Base-by-base conservation (phyloP, 345 rosid species). In the Euphorbia pulcherrima region DNA sequence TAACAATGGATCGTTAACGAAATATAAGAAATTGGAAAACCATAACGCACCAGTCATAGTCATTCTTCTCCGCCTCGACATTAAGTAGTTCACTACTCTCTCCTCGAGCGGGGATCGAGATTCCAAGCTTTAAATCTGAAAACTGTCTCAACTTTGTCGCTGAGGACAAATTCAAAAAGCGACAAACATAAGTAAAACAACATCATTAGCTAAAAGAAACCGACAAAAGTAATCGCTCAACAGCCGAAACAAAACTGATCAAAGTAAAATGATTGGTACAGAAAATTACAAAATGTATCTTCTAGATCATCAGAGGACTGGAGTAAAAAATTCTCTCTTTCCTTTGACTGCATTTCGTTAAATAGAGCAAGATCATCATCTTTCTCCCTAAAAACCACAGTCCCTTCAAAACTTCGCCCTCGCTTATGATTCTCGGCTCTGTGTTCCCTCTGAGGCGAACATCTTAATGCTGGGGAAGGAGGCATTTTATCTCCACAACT, bases 321-420 rank as follows among this genome's bases (percentile, higher is more conserved):
- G 52, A 94, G 93, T 88, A 94, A 86, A 77, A 94, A 94, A 80
- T 70, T 65, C 60, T 89, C 97, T 48, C 83, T 86, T 77, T 94
- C 99, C 75, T 82, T 86, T 46, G 85, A 80, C 78, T 87, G 97
- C 96, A 94, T 74, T 78, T 94, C 97, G 52, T 81, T 88, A 76
- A 94, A 94, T 78, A 94, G 73, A 1, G 92, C 88, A 60, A 91
- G 97, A 78, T 94, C 95, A 0, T 91, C 99, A 39, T 94, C 97
- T 67, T 86, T 84, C 69, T 86, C 97, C 75, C 66, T 82, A 73
- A 82, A 79, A 11, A 82, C 71, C 73, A 86, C 68, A 40, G 87
- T 86, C 14, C 91, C 84, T 68, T 89, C 99, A 47, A 89, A 76
- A 73, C 97, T 91, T 30, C 73, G 85, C 21, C 95, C 94, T 21